Conservation (phyloP, 257 asterid genomes). For the Dorcoceras hygrometricum region DNA sequence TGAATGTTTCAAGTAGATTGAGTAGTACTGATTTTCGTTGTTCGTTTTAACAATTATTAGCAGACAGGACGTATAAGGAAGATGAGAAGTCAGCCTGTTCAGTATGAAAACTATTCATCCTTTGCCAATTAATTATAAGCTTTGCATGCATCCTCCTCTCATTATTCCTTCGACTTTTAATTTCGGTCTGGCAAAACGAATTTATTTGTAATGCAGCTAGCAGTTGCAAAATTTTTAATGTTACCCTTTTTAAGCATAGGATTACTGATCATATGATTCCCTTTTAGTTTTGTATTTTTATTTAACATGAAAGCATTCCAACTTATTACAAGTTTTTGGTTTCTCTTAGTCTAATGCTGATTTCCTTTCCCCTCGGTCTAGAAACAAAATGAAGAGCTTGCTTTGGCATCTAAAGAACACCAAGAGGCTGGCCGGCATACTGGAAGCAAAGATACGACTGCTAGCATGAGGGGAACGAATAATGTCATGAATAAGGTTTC, state of each 20-base stretch:
- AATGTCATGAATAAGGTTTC: slow-evolving; percentile 34
- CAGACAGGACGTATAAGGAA: neutral
- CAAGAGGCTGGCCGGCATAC: slow-evolving; percentile 41
- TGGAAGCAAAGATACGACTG: slow-evolving; percentile 40
- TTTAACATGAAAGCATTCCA: neutral
- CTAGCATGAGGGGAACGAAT: slow-evolving; percentile 41
- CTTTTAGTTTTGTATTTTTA: neutral
- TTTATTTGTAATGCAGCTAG: neutral
- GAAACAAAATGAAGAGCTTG: slow-evolving; percentile 65
- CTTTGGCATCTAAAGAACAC: slow-evolving; percentile 51
- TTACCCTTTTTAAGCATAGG: neutral
- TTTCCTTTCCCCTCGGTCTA: slow-evolving; percentile 26
- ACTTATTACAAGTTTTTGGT: neutral
- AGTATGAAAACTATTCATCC: neutral
- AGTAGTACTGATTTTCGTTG: neutral
- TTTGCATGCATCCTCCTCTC: neutral
- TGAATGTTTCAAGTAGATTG: neutral
- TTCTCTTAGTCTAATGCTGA: neutral
- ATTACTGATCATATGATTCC: neutral
- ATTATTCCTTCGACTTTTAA: neutral
- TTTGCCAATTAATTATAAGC: neutral
- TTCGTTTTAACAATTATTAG: neutral
- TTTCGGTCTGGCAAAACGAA: neutral
- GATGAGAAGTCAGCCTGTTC: neutral
- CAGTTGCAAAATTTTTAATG: neutral